Percentiles rank a stretch among this genome's conserved stretches.
These are phyloP conservation scores for Spergularia bocconei DNA, from an alignment of 148 eudicot genomes.

Conservation along the genomic window DNA sequence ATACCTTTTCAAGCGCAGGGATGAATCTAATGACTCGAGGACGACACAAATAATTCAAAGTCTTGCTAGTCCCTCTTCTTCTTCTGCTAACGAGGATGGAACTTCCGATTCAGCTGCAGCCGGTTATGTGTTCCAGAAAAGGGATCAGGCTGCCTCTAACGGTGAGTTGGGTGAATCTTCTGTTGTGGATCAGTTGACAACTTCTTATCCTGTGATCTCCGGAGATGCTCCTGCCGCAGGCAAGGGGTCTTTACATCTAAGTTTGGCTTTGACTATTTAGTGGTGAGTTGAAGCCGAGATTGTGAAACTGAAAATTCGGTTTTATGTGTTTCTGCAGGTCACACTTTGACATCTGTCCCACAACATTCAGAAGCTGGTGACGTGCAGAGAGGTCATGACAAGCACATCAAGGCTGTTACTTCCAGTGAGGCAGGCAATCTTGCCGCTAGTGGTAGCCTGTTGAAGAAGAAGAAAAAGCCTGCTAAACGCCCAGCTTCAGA, in stretches of 20 bases:
- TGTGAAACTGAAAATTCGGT: conserved; percentile 8
- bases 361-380: conserved; percentile 17
- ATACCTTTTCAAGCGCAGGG: conserved; percentile 78
- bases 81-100: conserved; percentile 39
- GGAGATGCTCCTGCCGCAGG: conserved; percentile 24
- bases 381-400: conserved; percentile 21
- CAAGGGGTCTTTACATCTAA: conserved; percentile 14
- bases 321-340: conserved; percentile 23
- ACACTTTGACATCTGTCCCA: conserved; percentile 14
- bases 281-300: neutral
- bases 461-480: conserved; percentile 45
- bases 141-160: conserved; percentile 30
- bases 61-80: conserved; percentile 30
- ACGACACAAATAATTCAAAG: conserved; percentile 25
- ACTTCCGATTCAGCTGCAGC: conserved; percentile 34
- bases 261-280: neutral
- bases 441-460: conserved; percentile 16
- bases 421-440: conserved; percentile 10
- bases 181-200: conserved; percentile 23
- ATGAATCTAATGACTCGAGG: conserved; percentile 39
- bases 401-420: neutral
- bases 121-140: conserved; percentile 49
- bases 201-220: conserved; percentile 17
- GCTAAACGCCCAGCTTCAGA: conserved; percentile 43
- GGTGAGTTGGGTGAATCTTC: conserved; percentile 7